phyloP scores from a whole-genome alignment of 2,329 filamentous ascomycete genomes.

The Xylaria sp. region DNA sequence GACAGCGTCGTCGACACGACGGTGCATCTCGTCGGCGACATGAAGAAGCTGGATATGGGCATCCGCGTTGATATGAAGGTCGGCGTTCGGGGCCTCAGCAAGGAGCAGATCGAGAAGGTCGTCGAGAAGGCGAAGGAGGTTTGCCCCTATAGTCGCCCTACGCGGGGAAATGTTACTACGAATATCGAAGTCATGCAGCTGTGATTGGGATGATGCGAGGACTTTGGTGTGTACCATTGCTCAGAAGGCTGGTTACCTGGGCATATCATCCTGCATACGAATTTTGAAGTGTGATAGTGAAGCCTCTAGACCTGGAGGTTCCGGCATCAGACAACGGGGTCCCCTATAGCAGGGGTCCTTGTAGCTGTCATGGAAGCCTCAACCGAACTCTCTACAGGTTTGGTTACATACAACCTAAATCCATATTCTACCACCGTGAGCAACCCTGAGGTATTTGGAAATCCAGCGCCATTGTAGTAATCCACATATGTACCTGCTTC shows the following conservation, averaged over 20 bases:
- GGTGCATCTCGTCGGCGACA: conserved; percentile 40
- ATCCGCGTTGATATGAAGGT: conserved; percentile 38
- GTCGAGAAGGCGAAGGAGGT: conserved; percentile 35
- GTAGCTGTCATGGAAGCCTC: no score
- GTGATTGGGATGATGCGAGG: neutral
- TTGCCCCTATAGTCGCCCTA: conserved; percentile 39
- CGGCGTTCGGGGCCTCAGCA: conserved; percentile 30
- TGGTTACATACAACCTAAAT: no score
- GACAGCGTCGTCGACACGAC: conserved; percentile 38
- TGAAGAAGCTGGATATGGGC: conserved; percentile 39
- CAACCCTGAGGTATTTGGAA: no score
- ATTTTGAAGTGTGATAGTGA: no score
- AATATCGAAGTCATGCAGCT: conserved; percentile 33
- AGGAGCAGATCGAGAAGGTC: conserved; percentile 26
- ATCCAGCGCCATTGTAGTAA: no score
- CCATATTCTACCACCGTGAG: no score
- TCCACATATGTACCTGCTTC: no score
- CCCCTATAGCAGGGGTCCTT: no score
- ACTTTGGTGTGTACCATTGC: neutral
- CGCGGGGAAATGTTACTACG: conserved; percentile 34
- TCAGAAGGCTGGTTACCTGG: neutral
- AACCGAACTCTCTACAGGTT: no score
- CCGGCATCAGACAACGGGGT: no score
- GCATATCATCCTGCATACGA: neutral
- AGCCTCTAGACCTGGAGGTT: no score